Percentiles rank a stretch among this genome's conserved stretches.
Evolutionary conservation across 2,329 filamentous ascomycete species (phyloP).

Genomic region (Pseudogymnoascus sp.): DNA sequence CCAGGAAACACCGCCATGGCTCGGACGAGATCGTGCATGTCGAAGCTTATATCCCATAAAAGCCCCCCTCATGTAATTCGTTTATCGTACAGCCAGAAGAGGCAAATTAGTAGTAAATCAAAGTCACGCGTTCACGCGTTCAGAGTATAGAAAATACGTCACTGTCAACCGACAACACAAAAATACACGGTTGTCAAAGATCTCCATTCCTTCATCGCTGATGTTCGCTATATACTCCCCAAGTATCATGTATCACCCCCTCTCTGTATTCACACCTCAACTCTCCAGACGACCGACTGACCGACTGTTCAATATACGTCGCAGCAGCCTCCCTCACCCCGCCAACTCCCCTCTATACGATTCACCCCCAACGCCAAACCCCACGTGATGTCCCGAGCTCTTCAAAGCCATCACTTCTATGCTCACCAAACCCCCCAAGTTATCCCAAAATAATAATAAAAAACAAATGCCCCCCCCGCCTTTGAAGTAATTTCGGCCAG

Average conservation of each 20-base stretch:
- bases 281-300: background rate
- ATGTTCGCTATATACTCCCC: background rate
- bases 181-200: background rate
- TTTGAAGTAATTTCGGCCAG: background rate
- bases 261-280: background rate
- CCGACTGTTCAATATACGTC: background rate
- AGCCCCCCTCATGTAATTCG: background rate
- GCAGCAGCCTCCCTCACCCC: background rate
- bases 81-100: background rate
- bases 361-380: background rate
- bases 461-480: background rate
- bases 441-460: background rate
- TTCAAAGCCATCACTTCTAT: slow-evolving; percentile 14
- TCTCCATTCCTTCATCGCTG: background rate
- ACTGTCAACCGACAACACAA: background rate
- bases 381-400: slow-evolving; percentile 12
- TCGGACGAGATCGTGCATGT: background rate
- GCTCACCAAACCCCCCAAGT: background rate
- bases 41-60: background rate
- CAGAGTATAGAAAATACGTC: background rate
- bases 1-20: background rate
- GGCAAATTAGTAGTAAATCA: background rate
- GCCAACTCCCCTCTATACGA: background rate
- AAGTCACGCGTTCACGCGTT: background rate
- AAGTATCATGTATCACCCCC: background rate